phyloP scores from a whole-genome alignment of 2,329 filamentous ascomycete genomes.

The Arachnomyces sp. region DNA sequence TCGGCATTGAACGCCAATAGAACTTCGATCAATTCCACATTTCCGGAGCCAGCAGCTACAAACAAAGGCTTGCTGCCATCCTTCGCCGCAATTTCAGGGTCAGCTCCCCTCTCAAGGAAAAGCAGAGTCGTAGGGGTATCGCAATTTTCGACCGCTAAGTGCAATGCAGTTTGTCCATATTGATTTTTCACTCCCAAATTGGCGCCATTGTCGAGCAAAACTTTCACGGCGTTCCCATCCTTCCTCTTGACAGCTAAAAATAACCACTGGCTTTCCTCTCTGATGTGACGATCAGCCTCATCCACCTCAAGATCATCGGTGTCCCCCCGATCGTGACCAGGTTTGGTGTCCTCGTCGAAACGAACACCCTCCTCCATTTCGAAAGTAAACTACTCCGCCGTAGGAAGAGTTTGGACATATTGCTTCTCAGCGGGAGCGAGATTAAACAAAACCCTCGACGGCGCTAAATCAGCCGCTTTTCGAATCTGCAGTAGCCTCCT shows the following conservation, averaged over 20 bases:
- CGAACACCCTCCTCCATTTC: no score
- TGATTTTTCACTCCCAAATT: neutral
- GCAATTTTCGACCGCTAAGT: neutral
- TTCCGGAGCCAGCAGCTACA: conserved; percentile 1
- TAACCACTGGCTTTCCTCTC: neutral
- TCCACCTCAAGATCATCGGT: no score
- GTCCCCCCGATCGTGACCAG: no score
- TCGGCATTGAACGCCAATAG: conserved; percentile 2
- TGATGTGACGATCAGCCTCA: no score
- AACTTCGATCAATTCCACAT: neutral
- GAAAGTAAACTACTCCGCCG: no score
- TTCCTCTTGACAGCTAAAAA: neutral
- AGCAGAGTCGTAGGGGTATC: neutral
- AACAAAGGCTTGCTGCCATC: conserved; percentile 1
- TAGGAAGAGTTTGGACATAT: no score
- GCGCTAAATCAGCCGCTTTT: no score
- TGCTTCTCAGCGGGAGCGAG: no score
- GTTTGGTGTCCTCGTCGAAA: no score
- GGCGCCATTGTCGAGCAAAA: neutral
- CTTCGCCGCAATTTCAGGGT: neutral
- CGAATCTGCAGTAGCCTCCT: no score
- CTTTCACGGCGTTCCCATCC: neutral
- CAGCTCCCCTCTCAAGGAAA: neutral
- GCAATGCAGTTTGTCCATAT: conserved; percentile 4
- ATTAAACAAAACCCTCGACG: no score